Percentiles rank a stretch among this genome's conserved stretches.
phyloP scores from a whole-genome alignment of 768 basidiomycete genomes.

The Lactifluus subvellereus region DNA sequence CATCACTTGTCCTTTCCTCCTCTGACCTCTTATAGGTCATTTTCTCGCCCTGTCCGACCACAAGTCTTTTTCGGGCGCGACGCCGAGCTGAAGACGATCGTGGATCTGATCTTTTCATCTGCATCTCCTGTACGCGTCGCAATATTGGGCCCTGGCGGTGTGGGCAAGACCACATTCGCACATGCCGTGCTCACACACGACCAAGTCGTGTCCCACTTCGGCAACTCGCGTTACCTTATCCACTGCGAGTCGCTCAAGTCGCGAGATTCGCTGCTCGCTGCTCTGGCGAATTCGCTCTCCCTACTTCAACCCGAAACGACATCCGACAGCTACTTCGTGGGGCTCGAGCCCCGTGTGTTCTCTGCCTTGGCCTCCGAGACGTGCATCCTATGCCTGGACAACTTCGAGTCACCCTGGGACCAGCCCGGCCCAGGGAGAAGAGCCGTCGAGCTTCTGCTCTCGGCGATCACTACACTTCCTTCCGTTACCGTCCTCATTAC shows the following conservation, averaged over 20 bases:
- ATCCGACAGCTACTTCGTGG: slow-evolving; percentile 1
- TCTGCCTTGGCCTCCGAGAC: slow-evolving; percentile 23
- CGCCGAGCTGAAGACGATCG: slow-evolving; percentile 9
- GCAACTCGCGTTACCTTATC: slow-evolving; percentile 30
- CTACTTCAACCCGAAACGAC: slow-evolving; percentile 8
- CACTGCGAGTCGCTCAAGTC: slow-evolving; percentile 30
- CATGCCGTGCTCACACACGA: slow-evolving; percentile 31
- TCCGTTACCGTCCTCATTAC: slow-evolving; percentile 18
- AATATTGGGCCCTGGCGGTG: slow-evolving; percentile 33
- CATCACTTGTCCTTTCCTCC: neutral
- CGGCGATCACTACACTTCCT: slow-evolving; percentile 8
- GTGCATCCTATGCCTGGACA: slow-evolving; percentile 35
- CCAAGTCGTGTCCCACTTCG: slow-evolving; percentile 27
- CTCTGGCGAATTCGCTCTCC: slow-evolving; percentile 26
- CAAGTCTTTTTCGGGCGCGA: slow-evolving; percentile 22
- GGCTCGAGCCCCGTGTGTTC: slow-evolving; percentile 7
- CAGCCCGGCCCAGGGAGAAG: slow-evolving; percentile 9
- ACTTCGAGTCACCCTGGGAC: slow-evolving; percentile 40
- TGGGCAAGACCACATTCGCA: slow-evolving; percentile 38
- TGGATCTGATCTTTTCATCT: slow-evolving; percentile 4
- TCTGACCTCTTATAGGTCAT: slow-evolving; percentile 7
- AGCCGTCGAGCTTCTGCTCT: slow-evolving; percentile 16
- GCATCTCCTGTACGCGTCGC: slow-evolving; percentile 13
- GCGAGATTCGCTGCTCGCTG: slow-evolving; percentile 25
- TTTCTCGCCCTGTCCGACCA: slow-evolving; percentile 1